Percentiles rank a stretch among this genome's conserved stretches.
phyloP scores from a whole-genome alignment of 78 protist genomes.

The Dictyostelium purpureum region DNA sequence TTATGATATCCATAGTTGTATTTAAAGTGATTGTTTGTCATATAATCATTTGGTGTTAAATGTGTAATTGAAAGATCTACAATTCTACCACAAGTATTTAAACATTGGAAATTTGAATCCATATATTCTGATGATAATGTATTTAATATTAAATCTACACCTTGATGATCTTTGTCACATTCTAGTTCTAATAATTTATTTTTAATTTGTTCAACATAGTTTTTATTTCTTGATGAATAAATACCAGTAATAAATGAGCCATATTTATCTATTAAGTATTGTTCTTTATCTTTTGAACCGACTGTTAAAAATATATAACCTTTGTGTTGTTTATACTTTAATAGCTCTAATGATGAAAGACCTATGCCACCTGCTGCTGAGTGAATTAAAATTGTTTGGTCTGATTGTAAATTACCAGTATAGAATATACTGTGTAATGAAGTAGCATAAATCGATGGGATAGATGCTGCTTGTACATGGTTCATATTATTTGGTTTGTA shows the following conservation, averaged over 20 bases:
- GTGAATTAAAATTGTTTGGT: conserved; percentile 68
- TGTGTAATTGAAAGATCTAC: conserved; percentile 52
- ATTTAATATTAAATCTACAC: conserved; percentile 79
- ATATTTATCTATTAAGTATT: neutral
- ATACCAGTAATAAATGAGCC: conserved; percentile 48
- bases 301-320: conserved; percentile 12
- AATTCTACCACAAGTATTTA: conserved; percentile 45
- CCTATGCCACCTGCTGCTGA: conserved; percentile 92
- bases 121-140: conserved; percentile 42
- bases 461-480: too few relatives aligned
- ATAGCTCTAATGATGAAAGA: conserved; percentile 83
- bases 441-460: too few relatives aligned
- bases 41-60: conserved; percentile 2
- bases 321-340: conserved; percentile 77
- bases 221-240: neutral
- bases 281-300: conserved; percentile 22
- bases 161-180: conserved; percentile 21
- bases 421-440: neutral
- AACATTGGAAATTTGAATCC: conserved; percentile 2
- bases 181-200: conserved; percentile 12
- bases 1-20: neutral
- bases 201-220: neutral
- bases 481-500: too few relatives aligned
- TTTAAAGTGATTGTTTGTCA: conserved; percentile 14
- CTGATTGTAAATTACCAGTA: neutral